phyloP scores from a whole-genome alignment of 495 filamentous ascomycete species.

The Annulohypoxylon bovei region DNA sequence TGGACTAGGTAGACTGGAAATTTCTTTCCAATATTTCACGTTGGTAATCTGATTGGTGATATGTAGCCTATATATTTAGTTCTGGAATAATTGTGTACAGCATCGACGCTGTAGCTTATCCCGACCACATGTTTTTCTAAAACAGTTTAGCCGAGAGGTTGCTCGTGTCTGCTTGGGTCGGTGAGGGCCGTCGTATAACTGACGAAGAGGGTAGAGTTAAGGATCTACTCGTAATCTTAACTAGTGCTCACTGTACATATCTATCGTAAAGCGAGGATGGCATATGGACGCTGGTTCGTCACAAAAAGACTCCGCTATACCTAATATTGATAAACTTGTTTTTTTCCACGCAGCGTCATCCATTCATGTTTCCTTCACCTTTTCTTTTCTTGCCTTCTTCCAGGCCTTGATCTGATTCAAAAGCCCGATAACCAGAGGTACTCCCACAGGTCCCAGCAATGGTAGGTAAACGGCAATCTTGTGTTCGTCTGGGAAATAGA shows the following conservation, averaged over 20 bases:
- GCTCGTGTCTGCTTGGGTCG: neutral
- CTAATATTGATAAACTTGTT: neutral
- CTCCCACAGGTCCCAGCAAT: conserved; percentile 88
- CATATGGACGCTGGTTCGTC: neutral
- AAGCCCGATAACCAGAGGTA: conserved; percentile 84
- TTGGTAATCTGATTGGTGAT: neutral
- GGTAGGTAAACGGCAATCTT: conserved; percentile 98
- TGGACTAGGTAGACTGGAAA: neutral
- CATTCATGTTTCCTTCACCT: conserved; percentile 40
- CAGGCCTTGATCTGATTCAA: conserved; percentile 79
- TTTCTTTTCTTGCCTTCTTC: conserved; percentile 55
- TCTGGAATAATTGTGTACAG: neutral
- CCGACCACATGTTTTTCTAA: neutral
- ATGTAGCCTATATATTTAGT: neutral
- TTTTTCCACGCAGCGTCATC: neutral
- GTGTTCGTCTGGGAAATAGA: conserved; percentile 97
- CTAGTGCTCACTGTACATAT: neutral
- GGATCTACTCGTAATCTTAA: neutral
- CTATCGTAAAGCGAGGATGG: neutral
- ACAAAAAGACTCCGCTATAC: neutral
- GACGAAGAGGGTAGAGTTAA: neutral
- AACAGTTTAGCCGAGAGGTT: neutral
- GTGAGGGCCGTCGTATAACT: neutral
- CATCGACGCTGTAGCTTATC: neutral
- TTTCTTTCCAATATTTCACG: neutral